Conservation (phyloP, 2,329 filamentous ascomycete species). For the Parafenestella ontariensis region DNA sequence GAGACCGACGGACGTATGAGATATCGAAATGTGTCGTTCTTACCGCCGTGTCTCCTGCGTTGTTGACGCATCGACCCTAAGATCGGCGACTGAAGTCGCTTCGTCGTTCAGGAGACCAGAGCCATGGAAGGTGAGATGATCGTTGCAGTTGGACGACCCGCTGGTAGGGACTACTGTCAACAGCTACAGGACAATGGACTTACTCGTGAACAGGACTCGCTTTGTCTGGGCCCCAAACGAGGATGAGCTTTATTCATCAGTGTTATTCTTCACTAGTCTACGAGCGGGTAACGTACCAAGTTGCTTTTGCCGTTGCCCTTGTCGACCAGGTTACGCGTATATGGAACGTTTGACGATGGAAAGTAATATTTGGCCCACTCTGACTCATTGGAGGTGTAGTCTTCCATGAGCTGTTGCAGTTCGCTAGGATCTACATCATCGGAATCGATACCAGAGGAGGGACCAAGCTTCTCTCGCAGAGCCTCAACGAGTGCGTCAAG, state of each 20-base stretch:
- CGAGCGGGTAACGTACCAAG: slow-evolving; percentile 60
- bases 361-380: slow-evolving; percentile 82
- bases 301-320: slow-evolving; percentile 86
- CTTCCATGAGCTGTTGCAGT: slow-evolving; percentile 74
- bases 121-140: slow-evolving; percentile 3
- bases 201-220: slow-evolving; percentile 83
- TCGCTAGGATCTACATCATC: slow-evolving; percentile 79
- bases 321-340: slow-evolving; percentile 89
- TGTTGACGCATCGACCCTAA: slow-evolving; percentile 36
- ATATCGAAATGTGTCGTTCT: slow-evolving; percentile 20
- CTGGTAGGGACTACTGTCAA: slow-evolving; percentile 21
- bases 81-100: slow-evolving; percentile 39
- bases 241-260: slow-evolving; percentile 67
- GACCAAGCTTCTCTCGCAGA: slow-evolving; percentile 78
- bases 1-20: not conserved
- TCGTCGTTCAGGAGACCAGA: slow-evolving; percentile 37
- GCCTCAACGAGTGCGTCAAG: slow-evolving; percentile 76
- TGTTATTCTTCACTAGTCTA: not conserved
- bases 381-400: slow-evolving; percentile 71
- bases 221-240: slow-evolving; percentile 89
- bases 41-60: slow-evolving; percentile 35
- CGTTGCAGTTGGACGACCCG: not conserved
- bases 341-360: slow-evolving; percentile 71
- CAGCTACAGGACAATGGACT: slow-evolving; percentile 21
- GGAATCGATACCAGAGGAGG: slow-evolving; percentile 81